phyloP scores from a whole-genome alignment of 2,329 filamentous ascomycete species.

The Phialocephala sp. region DNA sequence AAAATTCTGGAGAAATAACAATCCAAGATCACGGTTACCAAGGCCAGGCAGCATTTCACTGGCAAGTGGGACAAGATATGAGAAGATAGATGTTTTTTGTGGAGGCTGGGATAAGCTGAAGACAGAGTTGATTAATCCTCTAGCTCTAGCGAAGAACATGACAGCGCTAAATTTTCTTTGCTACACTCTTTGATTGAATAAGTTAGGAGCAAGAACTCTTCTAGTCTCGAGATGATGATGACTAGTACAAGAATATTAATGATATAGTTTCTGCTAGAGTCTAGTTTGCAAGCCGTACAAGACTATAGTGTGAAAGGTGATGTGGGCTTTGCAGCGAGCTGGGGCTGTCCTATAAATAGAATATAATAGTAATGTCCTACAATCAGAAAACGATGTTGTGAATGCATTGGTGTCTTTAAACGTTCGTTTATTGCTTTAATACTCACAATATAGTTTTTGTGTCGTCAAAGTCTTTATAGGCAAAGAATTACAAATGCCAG shows the following conservation, averaged over 20 bases:
- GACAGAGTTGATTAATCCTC: conserved; percentile 46
- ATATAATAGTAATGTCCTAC: background rate
- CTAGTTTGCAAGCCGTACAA: background rate
- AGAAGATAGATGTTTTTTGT: conserved; percentile 45
- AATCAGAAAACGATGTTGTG: background rate
- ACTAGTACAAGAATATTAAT: background rate
- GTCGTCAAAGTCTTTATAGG: no score
- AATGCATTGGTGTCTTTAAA: no score
- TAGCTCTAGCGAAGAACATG: background rate
- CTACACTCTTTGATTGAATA: background rate
- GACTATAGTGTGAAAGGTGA: background rate
- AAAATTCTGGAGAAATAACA: conserved; percentile 26
- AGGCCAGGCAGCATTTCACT: conserved; percentile 46
- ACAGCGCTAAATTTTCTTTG: background rate
- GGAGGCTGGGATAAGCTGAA: conserved; percentile 29
- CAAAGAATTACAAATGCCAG: no score
- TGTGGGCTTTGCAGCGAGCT: background rate
- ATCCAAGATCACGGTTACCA: conserved; percentile 29
- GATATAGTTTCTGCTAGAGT: background rate
- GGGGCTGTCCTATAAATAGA: background rate
- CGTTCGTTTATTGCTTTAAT: no score
- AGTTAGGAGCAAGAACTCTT: background rate
- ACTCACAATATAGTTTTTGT: no score
- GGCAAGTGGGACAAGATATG: conserved; percentile 54
- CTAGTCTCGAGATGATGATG: background rate